Conservation (phyloP, 805 yeast genomes). For the Phaffomyces thermotolerans region DNA sequence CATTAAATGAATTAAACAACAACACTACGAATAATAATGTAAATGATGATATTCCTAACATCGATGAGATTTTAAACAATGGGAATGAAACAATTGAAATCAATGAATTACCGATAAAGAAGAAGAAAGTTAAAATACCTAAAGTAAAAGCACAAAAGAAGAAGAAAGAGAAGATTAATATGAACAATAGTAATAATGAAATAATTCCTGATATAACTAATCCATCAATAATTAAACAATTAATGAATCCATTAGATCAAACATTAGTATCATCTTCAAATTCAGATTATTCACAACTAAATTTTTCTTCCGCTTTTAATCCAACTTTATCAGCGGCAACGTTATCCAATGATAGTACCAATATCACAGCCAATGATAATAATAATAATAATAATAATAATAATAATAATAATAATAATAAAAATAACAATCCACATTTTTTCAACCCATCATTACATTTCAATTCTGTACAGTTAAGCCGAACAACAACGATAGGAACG, state of each 20-base stretch:
- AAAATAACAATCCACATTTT: no score
- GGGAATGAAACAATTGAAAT: neutral
- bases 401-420: no score
- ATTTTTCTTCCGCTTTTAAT: no score
- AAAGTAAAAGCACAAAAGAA: neutral
- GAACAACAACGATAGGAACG: neutral
- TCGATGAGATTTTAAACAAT: constrained; percentile 6
- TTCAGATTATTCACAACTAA: neutral
- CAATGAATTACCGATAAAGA: neutral
- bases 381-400: no score
- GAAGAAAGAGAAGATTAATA: neutral
- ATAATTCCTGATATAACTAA: neutral
- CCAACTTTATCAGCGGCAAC: no score
- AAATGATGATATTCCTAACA: constrained; percentile 4
- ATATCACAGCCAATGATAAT: no score
- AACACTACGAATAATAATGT: neutral
- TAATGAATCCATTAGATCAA: neutral
- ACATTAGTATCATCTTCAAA: neutral
- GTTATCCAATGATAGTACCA: no score
- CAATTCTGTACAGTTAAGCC: neutral
- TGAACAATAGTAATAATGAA: neutral
- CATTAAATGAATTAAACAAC: constrained; percentile 5
- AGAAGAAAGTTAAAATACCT: neutral
- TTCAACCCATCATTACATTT: no score
- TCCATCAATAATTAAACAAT: neutral